Evolutionary conservation across 495 filamentous ascomycete species (phyloP).

Genomic region (Venustampulla echinocandica): DNA sequence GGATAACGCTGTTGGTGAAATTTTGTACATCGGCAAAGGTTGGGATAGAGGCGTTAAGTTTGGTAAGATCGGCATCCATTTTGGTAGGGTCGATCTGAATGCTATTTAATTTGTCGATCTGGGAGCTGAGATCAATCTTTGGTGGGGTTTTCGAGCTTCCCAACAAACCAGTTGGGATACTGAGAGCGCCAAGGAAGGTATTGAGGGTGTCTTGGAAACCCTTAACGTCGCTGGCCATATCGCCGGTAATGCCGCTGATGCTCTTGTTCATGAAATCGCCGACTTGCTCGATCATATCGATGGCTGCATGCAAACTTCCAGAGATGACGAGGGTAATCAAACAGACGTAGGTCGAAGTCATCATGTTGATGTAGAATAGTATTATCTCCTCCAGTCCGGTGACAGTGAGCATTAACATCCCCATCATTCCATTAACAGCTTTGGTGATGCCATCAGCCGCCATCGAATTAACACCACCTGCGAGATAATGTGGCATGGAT

Average conservation of each 20-base stretch:
- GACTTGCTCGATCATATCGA: constrained; percentile 61
- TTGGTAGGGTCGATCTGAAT: constrained; percentile 56
- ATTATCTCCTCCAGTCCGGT: constrained; percentile 81
- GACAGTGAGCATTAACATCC: constrained; percentile 65
- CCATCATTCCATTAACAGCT: constrained; percentile 65
- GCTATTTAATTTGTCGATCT: constrained; percentile 55
- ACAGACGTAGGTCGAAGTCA: constrained; percentile 82
- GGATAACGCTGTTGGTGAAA: constrained; percentile 60
- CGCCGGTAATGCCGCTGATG: constrained; percentile 54
- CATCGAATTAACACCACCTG: constrained; percentile 78
- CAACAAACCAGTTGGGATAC: constrained; percentile 24
- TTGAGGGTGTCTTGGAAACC: constrained; percentile 56
- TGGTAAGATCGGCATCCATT: constrained; percentile 53
- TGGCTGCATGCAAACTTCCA: constrained; percentile 62
- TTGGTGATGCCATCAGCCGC: constrained; percentile 69
- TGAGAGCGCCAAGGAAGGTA: constrained; percentile 36
- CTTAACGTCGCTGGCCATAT: constrained; percentile 45
- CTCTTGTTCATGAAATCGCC: constrained; percentile 64
- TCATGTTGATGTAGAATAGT: constrained; percentile 80
- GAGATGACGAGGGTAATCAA: constrained; percentile 72
- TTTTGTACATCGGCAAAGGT: constrained; percentile 77
- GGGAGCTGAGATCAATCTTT: constrained; percentile 47
- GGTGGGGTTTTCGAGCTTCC: constrained; percentile 35
- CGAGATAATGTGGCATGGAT: constrained; percentile 92
- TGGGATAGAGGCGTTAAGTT: constrained; percentile 69